Conservation (phyloP, 2,329 filamentous ascomycete genomes). For the Scedosporium dehoogii region DNA sequence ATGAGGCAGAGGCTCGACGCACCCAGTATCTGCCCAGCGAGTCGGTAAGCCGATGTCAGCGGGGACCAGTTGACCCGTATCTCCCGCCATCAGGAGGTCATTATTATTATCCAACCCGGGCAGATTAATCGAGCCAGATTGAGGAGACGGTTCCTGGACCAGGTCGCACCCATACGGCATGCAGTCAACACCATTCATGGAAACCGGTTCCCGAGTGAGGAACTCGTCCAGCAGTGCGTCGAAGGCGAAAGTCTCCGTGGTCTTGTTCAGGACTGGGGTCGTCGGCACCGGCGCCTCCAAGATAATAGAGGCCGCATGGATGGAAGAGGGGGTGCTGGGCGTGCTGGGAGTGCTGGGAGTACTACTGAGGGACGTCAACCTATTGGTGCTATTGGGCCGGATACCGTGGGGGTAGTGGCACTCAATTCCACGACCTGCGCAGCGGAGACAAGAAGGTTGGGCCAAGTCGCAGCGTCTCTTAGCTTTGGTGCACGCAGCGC, state of each 20-base stretch:
- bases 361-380: not conserved
- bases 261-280: not conserved
- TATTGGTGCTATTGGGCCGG: not conserved
- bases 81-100: conserved; percentile 14
- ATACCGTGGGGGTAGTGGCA: conserved; percentile 33
- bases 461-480: conserved; percentile 47
- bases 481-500: conserved; percentile 43
- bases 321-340: not conserved
- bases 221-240: conserved; percentile 4
- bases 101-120: conserved; percentile 11
- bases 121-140: not conserved
- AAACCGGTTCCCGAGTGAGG: not conserved
- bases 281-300: not conserved
- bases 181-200: not conserved
- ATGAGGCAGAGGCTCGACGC: conserved; percentile 14
- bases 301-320: not conserved
- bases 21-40: conserved; percentile 1
- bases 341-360: not conserved
- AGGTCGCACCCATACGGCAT: not conserved
- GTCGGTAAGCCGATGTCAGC: not conserved
- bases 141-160: not conserved
- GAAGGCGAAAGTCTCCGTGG: conserved; percentile 1
- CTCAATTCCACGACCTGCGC: conserved; percentile 32
- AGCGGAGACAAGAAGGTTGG: conserved; percentile 41
- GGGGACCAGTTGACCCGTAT: conserved; percentile 9